Evolutionary conservation across 768 basidiomycete species (phyloP).

Genomic region (Mrakia gelida): DNA sequence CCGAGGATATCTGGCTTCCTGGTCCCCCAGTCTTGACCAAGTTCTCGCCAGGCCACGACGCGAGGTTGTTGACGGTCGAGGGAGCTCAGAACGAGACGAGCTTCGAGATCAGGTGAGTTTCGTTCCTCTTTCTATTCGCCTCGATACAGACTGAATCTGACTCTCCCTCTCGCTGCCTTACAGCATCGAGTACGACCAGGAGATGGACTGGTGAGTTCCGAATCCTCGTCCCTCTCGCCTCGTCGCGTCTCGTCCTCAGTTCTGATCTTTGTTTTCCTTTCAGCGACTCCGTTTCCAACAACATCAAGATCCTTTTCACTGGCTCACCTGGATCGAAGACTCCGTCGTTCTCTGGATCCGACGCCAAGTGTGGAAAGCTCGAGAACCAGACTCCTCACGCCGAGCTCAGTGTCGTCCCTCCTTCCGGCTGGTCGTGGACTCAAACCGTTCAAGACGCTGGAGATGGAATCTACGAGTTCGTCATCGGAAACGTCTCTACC

Average conservation of each 20-base stretch:
- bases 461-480: slow-evolving; percentile 76
- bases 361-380: background rate
- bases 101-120: slow-evolving; percentile 53
- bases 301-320: slow-evolving; percentile 63
- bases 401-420: slow-evolving; percentile 52
- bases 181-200: slow-evolving; percentile 66
- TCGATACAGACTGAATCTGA: background rate
- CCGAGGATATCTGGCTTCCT: slow-evolving; percentile 56
- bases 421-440: slow-evolving; percentile 68
- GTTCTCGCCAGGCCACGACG: slow-evolving; percentile 82
- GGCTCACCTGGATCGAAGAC: slow-evolving; percentile 55
- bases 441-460: slow-evolving; percentile 67
- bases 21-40: slow-evolving; percentile 52
- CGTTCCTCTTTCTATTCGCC: background rate
- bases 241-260: background rate
- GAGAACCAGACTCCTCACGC: background rate
- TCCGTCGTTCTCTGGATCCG: slow-evolving; percentile 51
- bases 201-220: slow-evolving; percentile 58
- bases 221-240: no score
- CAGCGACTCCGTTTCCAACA: slow-evolving; percentile 58
- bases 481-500: slow-evolving; percentile 57
- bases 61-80: slow-evolving; percentile 53
- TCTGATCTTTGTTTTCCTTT: background rate
- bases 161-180: background rate
- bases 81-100: slow-evolving; percentile 55